Evolutionary conservation across 257 asterid genomes (phyloP), one percentile per base, ranked within the genome.

Genomic region (Rubia yunnanensis): DNA sequence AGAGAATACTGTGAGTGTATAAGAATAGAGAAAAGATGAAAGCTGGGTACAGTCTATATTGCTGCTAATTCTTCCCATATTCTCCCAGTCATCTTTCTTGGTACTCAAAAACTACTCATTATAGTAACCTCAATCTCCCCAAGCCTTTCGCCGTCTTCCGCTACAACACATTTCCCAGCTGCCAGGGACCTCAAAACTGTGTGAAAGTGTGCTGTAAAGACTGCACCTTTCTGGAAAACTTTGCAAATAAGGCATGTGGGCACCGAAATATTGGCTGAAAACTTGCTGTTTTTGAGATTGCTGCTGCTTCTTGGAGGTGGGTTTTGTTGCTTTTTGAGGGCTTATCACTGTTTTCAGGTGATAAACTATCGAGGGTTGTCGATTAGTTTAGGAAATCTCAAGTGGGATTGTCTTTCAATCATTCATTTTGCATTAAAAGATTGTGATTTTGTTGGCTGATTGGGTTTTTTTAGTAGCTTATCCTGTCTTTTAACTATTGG

Each of bases 371-470:
- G 74, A 63, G 80, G 65, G 73, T 73, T 79, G 72, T 72, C 82
- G 74, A 78, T 78, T 75, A 63, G 72, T 68, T 80, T 79, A 69
- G 55, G 72, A 65, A 77, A 74, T 76, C 77, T 80, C 77, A 78
- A 67, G 77, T 76, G 87, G 90, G 72, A 74, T 82, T 75, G 63
- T 70, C 76, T 75, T 68, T 88, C 80, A 82, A 89, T 85, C 86
- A 89, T 87, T 87, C 85, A 54, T 36, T 76, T 76, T 83, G 75
- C 57, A 64, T 69, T 63, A 52, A 73, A 82, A 74, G 76, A 64
- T 80, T 50, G 27, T n/a, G 71, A 54, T 68, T 65, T 87, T 81
- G 86, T 64, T 72, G 69, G 68, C 74, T 69, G 63, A 69, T 57
- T 71, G 69, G n/a, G 66, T 76, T 69, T 62, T 68, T 57, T 71